Evolutionary conservation across 331 rosid genomes (phyloP), one percentile per base, ranked within the genome.

Genomic region (Spiraea crenata): DNA sequence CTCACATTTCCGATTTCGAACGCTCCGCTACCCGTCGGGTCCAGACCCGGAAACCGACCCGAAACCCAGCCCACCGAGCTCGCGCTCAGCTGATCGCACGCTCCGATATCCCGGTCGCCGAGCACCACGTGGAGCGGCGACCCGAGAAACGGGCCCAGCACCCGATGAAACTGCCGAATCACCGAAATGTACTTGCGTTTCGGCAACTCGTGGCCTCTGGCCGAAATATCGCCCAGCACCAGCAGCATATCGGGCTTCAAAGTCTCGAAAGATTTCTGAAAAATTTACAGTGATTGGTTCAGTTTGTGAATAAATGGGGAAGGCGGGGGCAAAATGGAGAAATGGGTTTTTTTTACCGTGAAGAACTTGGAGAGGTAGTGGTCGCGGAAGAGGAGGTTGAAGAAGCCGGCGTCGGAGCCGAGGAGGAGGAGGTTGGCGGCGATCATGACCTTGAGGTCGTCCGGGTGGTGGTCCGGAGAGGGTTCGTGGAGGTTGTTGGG

Each of bases 21-120:
- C 31, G 88, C 88, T 4, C 85, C 88, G 13, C 91, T 84, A 39
- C 88, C 89, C 6, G 88, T 81, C 16, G 75, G 38, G 73, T 89
- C 88, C 72, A 89, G 49, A 19, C 88, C 91, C 5, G 89, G 88
- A 48, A 86, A 76, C 58, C 83, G 80, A 74, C 52, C 54, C 55
- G 91, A 50, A 34, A 86, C 62, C 91, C 91, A 86, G 19, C 49
- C 45, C 54, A 86, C 81, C 44, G 65, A 59, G n/a, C 79, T 71
- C 38, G 44, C 65, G 66, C 77, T 81, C 47, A 86, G 65, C 58
- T 71, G 78, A 34, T 61, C 57, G 73, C 91, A 89, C 17, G 71
- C 65, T 17, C 91, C 95, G n/a, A 89, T 51, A 45, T 89, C 91
- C 55, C 91, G 82, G 73, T 89, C 95, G n/a, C 95, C 95, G 25